Evolutionary conservation across 257 asterid species (phyloP), one percentile per base, ranked within the genome.

Genomic region (Jasminum sambac): DNA sequence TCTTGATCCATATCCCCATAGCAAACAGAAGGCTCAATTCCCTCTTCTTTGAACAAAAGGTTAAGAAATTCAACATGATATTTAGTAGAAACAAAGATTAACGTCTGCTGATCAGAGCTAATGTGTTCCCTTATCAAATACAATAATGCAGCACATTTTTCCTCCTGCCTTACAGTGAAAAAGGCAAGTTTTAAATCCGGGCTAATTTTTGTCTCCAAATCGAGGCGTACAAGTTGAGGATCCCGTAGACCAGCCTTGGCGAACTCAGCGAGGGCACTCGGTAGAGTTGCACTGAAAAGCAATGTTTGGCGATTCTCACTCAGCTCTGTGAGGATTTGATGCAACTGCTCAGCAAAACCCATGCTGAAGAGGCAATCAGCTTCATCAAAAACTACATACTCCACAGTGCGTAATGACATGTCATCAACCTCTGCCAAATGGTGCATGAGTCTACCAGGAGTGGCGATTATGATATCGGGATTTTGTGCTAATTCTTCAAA

Each of bases 1-100:
- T 91, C 98, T 24, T 88, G 96, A 84, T 95, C 98, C 99, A 95
- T 95, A 78, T 91, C 98, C 65, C 99, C 99, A 76, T 95, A 95
- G 81, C 98, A 91, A 72, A 95, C 82, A 25, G 99, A 95, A 64
- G 98, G 84, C 76, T 76, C 87, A 78, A 95, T 80, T 46, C 99
- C 96, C 40, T 95, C 99, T 76, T 86, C 98, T 74, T 75, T 82
- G 70, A 91, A 79, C 24, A 91, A 70, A 25, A 85, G 37, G 79
- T 77, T 58, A 11, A 95, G 87, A 74, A 91, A 95, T 69, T 95
- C 99, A 11, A 91, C 97, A 61, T 95, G 98, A 80, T 95, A 91
- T 76, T 91, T 89, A 50, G 99, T 95, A 74, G 96, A 75, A 74
- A 95, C 99, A 78, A 95, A 95, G 67, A 95, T 77, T 72, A 95